A percentile compares a stretch with the other conserved stretches of the same genome.
These are phyloP conservation scores for Fragaria iinumae DNA, from an alignment of 306 rosid species.

Conservation along the genomic window DNA sequence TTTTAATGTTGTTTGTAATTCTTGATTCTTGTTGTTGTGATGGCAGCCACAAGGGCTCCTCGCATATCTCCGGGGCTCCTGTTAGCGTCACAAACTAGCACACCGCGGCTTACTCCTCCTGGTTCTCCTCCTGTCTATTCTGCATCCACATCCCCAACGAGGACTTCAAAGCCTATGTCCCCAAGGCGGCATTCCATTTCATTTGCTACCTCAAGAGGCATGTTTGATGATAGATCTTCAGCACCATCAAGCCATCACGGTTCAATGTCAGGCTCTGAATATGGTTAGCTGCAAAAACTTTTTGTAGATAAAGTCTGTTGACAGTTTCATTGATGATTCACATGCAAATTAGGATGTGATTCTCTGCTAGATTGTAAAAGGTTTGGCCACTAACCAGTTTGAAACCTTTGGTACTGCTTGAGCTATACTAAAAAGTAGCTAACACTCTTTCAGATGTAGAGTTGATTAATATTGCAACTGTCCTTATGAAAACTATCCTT, in stretches of 20 bases:
- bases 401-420: neutral
- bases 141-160: conserved; percentile 73
- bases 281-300: conserved; percentile 44
- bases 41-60: conserved; percentile 49
- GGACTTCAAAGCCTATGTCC: conserved; percentile 71
- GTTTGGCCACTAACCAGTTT: neutral
- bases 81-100: conserved; percentile 68
- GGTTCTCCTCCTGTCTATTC: conserved; percentile 77
- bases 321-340: neutral
- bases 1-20: neutral
- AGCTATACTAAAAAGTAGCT: neutral
- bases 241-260: conserved; percentile 35
- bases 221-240: conserved; percentile 59
- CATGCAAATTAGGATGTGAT: neutral
- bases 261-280: conserved; percentile 53
- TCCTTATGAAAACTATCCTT: neutral
- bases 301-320: neutral
- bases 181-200: conserved; percentile 77
- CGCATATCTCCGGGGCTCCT: conserved; percentile 53
- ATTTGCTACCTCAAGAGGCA: conserved; percentile 65
- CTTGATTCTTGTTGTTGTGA: neutral
- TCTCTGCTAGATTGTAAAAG: neutral
- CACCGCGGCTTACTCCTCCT: conserved; percentile 75
- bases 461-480: neutral
- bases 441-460: neutral